Percentiles rank a stretch among this genome's conserved stretches.
Conservation (phyloP, 176 grass and related monocot species). For the Ananas comosus region DNA sequence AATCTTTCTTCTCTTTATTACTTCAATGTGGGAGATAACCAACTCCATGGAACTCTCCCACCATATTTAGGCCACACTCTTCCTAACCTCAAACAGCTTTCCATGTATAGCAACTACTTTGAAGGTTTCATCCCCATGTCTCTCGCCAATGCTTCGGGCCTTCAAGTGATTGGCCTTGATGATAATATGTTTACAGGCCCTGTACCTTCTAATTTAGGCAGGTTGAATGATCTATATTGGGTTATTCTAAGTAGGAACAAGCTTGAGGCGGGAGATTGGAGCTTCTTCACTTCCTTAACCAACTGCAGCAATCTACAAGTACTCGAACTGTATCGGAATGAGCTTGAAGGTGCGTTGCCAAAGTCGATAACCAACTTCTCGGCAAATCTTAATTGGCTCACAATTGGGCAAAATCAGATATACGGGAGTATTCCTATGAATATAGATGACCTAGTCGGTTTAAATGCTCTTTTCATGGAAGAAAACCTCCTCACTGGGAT, state of each 20-base stretch:
- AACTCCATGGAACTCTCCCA: background rate
- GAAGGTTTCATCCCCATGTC: background rate
- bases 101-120: background rate
- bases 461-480: conserved; percentile 26
- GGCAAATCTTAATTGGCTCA: background rate
- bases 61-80: background rate
- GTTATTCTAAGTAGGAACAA: conserved; percentile 13
- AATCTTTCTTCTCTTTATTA: background rate
- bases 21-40: background rate
- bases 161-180: background rate
- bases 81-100: background rate
- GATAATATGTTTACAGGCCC: background rate
- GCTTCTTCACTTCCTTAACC: conserved; percentile 18
- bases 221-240: background rate
- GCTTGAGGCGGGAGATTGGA: conserved; percentile 39
- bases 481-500: conserved; percentile 39
- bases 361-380: conserved; percentile 10
- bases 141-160: conserved; percentile 1
- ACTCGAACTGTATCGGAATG: background rate
- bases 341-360: conserved; percentile 20
- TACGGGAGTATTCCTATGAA: conserved; percentile 22
- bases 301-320: conserved; percentile 15
- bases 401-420: conserved; percentile 12
- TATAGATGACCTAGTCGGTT: conserved; percentile 26
- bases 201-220: background rate